Evolutionary conservation across 2,329 filamentous ascomycete genomes (phyloP).

Genomic region (Calonectria pauciramosa): DNA sequence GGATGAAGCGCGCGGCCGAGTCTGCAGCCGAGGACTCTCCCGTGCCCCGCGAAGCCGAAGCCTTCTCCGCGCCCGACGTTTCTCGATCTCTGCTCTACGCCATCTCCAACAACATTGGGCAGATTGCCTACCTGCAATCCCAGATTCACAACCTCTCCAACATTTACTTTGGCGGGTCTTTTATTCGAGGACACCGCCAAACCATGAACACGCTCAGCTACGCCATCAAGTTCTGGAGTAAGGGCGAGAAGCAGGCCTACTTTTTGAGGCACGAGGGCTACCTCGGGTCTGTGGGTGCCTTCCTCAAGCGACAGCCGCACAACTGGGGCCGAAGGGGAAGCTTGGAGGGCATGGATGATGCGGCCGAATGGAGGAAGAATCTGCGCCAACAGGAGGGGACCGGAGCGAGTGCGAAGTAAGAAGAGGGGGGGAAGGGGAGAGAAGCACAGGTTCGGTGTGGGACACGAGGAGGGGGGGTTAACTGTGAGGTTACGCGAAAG

Average conservation of each 20-base stretch:
- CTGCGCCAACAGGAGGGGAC: slow-evolving; percentile 31
- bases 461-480: background rate
- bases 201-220: slow-evolving; percentile 98
- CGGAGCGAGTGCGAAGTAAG: slow-evolving; percentile 23
- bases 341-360: slow-evolving; percentile 67
- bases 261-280: slow-evolving; percentile 97
- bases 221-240: slow-evolving; percentile 97
- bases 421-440: background rate
- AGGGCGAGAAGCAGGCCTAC: slow-evolving; percentile 93
- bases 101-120: slow-evolving; percentile 97
- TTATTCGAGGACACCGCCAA: slow-evolving; percentile 95
- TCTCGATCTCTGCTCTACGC: slow-evolving; percentile 93
- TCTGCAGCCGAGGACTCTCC: slow-evolving; percentile 79
- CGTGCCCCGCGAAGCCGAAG: slow-evolving; percentile 64
- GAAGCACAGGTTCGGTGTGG: background rate
- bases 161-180: slow-evolving; percentile 98
- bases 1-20: slow-evolving; percentile 89
- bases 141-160: slow-evolving; percentile 92
- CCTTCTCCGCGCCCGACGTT: slow-evolving; percentile 84
- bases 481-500: slow-evolving; percentile 17
- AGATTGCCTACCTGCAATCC: slow-evolving; percentile 97
- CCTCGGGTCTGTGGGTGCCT: slow-evolving; percentile 92
- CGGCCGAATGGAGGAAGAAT: slow-evolving; percentile 48
- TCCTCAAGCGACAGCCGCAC: slow-evolving; percentile 88
- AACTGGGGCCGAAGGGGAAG: slow-evolving; percentile 93